These are phyloP conservation scores for Trichoderma sp. DNA, from an alignment of 2,329 filamentous ascomycete genomes.

Conservation along the genomic window DNA sequence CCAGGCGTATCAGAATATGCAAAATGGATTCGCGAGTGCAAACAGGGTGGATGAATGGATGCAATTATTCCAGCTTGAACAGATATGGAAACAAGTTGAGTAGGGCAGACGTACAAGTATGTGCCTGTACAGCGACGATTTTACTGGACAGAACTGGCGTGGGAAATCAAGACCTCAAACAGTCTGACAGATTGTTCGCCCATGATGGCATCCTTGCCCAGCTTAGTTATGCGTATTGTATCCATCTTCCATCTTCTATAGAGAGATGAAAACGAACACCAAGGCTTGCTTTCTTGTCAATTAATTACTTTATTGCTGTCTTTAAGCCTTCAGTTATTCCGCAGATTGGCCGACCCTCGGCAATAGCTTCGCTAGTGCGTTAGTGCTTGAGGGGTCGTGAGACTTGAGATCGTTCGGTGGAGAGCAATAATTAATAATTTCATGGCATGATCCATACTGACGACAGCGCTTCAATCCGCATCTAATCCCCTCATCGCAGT, in stretches of 20 bases:
- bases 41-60: slow-evolving; percentile 34
- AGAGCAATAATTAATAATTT: neutral
- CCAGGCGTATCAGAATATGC: slow-evolving; percentile 39
- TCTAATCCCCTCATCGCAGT: neutral
- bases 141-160: neutral
- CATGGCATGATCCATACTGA: slow-evolving; percentile 4
- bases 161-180: neutral
- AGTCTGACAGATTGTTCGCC: neutral
- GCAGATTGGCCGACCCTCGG: slow-evolving; percentile 4
- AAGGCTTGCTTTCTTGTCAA: neutral
- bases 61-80: slow-evolving; percentile 32
- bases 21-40: slow-evolving; percentile 35
- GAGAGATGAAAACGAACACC: neutral
- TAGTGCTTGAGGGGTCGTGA: neutral
- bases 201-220: neutral
- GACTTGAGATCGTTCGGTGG: slow-evolving; percentile 4
- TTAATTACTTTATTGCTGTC: neutral
- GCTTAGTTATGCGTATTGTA: neutral
- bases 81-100: slow-evolving; percentile 39
- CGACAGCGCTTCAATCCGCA: neutral
- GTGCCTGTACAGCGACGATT: neutral
- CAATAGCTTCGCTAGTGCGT: neutral
- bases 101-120: slow-evolving; percentile 20
- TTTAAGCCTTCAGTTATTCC: neutral
- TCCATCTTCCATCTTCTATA: neutral